Evolutionary conservation across 2,329 filamentous ascomycete species (phyloP).

Genomic region (Colletotrichum theobromicola): DNA sequence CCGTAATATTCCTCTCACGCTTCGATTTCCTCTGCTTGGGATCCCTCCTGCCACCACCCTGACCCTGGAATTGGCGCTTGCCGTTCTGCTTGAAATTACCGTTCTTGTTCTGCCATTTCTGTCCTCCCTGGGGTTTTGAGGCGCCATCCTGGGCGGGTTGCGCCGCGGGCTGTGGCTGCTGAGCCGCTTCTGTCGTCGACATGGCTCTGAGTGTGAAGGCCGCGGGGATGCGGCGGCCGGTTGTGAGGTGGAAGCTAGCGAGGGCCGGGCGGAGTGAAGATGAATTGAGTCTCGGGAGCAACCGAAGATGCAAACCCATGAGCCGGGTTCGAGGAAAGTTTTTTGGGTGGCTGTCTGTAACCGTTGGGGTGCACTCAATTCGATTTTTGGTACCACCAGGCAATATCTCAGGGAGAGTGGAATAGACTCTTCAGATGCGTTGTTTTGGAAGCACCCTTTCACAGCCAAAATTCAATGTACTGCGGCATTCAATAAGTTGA

Average conservation of each 20-base stretch:
- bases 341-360: background rate
- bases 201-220: background rate
- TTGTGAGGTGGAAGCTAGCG: background rate
- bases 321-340: background rate
- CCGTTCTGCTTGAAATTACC: slow-evolving; percentile 8
- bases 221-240: background rate
- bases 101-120: slow-evolving; percentile 9
- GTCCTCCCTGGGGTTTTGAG: background rate
- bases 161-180: background rate
- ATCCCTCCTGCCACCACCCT: slow-evolving; percentile 21
- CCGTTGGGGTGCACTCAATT: background rate
- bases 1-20: slow-evolving; percentile 64
- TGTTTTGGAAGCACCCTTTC: background rate
- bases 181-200: background rate
- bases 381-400: background rate
- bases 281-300: slow-evolving; percentile 17
- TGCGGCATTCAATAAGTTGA: background rate
- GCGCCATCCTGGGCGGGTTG: background rate
- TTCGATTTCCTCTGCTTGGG: slow-evolving; percentile 57
- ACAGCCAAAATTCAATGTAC: background rate
- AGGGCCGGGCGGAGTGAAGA: slow-evolving; percentile 12
- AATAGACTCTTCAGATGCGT: background rate
- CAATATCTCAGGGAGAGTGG: background rate
- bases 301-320: slow-evolving; percentile 16
- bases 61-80: slow-evolving; percentile 21